Conservation (phyloP, 768 basidiomycete species). For the Cystobasidium onofrii region DNA sequence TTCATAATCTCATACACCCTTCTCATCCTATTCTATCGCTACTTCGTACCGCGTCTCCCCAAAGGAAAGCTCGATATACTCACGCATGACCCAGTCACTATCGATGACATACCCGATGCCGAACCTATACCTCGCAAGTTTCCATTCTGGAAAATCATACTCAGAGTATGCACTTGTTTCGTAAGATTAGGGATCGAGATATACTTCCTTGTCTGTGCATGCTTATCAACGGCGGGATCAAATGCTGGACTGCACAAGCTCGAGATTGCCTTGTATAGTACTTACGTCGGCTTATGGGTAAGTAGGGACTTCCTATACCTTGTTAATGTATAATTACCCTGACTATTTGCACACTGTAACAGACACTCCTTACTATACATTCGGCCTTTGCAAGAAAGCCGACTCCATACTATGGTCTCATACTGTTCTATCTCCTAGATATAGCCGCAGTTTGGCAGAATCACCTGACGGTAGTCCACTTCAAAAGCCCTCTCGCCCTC, state of each 20-base stretch:
- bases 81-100: slow-evolving; percentile 10
- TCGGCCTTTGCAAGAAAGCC: not conserved
- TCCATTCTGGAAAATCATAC: not conserved
- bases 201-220: not conserved
- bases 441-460: not conserved
- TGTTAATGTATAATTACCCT: not conserved
- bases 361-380: slow-evolving; percentile 1
- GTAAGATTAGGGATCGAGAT: not conserved
- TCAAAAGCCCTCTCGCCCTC: not conserved
- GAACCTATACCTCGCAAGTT: not conserved
- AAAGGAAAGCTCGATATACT: not conserved
- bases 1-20: not conserved
- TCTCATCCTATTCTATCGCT: not conserved
- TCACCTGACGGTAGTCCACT: not conserved
- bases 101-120: slow-evolving; percentile 4
- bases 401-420: slow-evolving; percentile 17
- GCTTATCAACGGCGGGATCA: not conserved
- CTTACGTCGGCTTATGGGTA: not conserved
- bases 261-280: not conserved
- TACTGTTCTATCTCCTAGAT: slow-evolving; percentile 20
- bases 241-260: not conserved
- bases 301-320: not conserved
- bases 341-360: not conserved
- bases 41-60: not conserved
- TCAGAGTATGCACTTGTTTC: not conserved